Evolutionary conservation across 2,329 filamentous ascomycete genomes (phyloP).

Genomic region (Lasiodiplodia theobromae): DNA sequence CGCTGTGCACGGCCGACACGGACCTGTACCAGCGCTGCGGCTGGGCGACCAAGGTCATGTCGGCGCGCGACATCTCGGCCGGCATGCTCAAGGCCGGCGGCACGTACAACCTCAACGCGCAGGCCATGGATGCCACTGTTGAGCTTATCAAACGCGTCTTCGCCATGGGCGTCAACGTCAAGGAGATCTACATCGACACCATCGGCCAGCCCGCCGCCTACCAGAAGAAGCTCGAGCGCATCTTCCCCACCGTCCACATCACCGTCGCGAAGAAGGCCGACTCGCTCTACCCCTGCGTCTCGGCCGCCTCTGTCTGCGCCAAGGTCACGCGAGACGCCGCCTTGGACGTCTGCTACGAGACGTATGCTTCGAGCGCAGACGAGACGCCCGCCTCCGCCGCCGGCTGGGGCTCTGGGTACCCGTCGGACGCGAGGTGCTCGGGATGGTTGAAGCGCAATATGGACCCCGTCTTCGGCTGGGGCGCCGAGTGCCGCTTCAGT

Average conservation of each 20-base stretch:
- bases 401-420: conserved; percentile 92
- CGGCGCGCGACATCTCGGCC: conserved; percentile 81
- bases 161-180: conserved; percentile 78
- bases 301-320: conserved; percentile 90
- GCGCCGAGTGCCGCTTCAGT: conserved; percentile 88
- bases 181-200: conserved; percentile 94
- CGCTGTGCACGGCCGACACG: conserved; percentile 71
- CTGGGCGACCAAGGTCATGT: conserved; percentile 83
- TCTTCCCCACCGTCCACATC: conserved; percentile 74
- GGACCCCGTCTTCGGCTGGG: conserved; percentile 96
- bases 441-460: conserved; percentile 84
- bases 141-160: conserved; percentile 80
- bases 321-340: conserved; percentile 95
- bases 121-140: conserved; percentile 92
- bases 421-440: conserved; percentile 81
- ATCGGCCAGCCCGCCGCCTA: conserved; percentile 84
- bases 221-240: conserved; percentile 80
- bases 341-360: conserved; percentile 77
- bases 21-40: conserved; percentile 72
- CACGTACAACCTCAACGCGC: conserved; percentile 91
- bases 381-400: conserved; percentile 41
- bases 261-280: conserved; percentile 78
- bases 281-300: conserved; percentile 89
- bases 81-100: conserved; percentile 72
- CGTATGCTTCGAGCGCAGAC: conserved; percentile 48